Evolutionary conservation across 176 grass and related monocot genomes (phyloP).

Genomic region (Triticum monococcum): DNA sequence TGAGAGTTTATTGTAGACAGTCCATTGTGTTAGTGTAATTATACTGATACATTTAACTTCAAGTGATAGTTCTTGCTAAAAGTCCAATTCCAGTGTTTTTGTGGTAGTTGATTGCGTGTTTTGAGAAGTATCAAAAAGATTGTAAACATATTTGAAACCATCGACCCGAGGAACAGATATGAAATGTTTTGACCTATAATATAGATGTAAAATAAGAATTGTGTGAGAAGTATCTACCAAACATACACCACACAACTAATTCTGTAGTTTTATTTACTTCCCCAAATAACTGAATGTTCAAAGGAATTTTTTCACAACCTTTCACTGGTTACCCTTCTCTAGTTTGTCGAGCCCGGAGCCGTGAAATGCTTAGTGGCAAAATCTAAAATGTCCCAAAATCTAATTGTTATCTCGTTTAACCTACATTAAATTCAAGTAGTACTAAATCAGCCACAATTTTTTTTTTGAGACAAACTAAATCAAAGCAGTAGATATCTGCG

Average conservation of each 20-base stretch:
- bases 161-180: not conserved
- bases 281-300: not conserved
- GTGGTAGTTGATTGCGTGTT: not conserved
- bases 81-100: not conserved
- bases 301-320: no score
- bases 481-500: no score
- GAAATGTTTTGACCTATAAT: not conserved
- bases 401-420: no score
- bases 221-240: not conserved
- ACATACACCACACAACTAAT: not conserved
- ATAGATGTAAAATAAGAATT: not conserved
- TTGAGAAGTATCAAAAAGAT: not conserved
- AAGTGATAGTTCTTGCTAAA: not conserved
- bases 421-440: no score
- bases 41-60: not conserved
- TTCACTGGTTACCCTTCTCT: no score
- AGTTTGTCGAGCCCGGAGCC: no score
- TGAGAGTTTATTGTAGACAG: not conserved
- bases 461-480: no score
- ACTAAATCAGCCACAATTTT: no score
- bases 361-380: no score
- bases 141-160: not conserved
- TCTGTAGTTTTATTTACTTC: not conserved
- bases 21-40: not conserved
- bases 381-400: no score